A percentile compares a stretch with the other conserved stretches of the same genome.
Conservation (phyloP, 768 basidiomycete species). For the Tricholoma matsutake region DNA sequence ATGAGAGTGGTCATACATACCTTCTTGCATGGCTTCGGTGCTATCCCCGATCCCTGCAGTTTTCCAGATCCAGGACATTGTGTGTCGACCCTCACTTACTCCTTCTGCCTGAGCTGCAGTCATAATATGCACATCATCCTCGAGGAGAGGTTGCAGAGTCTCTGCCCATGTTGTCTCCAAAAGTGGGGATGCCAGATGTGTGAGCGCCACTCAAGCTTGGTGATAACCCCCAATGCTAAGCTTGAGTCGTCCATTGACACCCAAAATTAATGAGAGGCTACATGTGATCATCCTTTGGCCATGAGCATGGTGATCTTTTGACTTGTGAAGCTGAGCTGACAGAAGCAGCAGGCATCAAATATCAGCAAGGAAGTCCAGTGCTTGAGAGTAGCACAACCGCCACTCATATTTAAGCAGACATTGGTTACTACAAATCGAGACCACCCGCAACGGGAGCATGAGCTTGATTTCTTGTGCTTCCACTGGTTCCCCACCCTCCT, state of each 20-base stretch:
- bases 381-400: conserved; percentile 3
- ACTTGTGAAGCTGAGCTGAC: conserved; percentile 1
- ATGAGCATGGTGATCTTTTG: neutral
- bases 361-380: neutral
- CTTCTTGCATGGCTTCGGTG: neutral
- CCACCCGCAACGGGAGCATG: neutral
- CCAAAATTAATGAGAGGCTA: neutral
- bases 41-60: neutral
- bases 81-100: too few relatives aligned
- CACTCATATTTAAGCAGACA: conserved; percentile 10
- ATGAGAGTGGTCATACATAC: neutral
- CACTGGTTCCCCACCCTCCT: neutral
- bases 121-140: neutral
- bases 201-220: neutral
- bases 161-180: neutral
- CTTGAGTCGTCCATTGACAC: neutral
- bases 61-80: too few relatives aligned
- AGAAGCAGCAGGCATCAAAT: conserved; percentile 11
- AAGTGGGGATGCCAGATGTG: neutral
- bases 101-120: neutral
- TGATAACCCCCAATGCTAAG: neutral
- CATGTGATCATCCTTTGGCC: neutral
- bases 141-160: neutral
- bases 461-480: neutral
- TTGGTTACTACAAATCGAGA: neutral